Conservation (phyloP, 495 filamentous ascomycete genomes). For the Penicillium verhagenii region DNA sequence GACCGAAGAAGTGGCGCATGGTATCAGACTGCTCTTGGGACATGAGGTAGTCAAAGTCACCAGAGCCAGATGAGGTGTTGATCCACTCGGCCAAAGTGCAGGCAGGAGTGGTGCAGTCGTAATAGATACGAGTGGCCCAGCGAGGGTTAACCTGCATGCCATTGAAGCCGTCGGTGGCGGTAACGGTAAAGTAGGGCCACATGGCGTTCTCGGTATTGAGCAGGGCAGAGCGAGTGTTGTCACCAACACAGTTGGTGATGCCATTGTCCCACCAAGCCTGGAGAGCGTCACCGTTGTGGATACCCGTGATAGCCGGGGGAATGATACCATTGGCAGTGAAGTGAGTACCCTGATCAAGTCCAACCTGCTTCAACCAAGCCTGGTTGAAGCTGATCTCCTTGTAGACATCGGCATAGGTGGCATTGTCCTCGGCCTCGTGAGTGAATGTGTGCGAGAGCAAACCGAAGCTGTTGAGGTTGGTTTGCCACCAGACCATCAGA, state of each 20-base stretch:
- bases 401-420: conserved; percentile 55
- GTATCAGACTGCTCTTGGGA: conserved; percentile 49
- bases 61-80: conserved; percentile 52
- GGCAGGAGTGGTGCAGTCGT: conserved; percentile 57
- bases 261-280: conserved; percentile 58
- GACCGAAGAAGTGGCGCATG: conserved; percentile 53
- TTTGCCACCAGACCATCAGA: conserved; percentile 52
- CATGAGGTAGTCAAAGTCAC: conserved; percentile 50
- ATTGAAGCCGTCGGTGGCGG: conserved; percentile 51
- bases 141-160: conserved; percentile 59
- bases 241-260: conserved; percentile 57
- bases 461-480: conserved; percentile 52
- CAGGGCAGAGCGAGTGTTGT: conserved; percentile 46
- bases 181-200: conserved; percentile 57
- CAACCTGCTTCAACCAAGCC: conserved; percentile 54
- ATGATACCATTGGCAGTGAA: conserved; percentile 56
- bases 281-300: conserved; percentile 64
- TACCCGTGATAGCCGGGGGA: conserved; percentile 62
- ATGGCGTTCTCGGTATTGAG: conserved; percentile 47
- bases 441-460: conserved; percentile 64
- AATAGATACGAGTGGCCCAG: conserved; percentile 64
- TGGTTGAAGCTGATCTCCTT: conserved; percentile 62
- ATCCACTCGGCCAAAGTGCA: conserved; percentile 63
- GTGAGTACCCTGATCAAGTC: conserved; percentile 37
- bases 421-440: conserved; percentile 58